Evolutionary conservation across 2,329 filamentous ascomycete genomes (phyloP), one percentile per base, ranked within the genome.

Genomic region (Paradendryphiella salina): DNA sequence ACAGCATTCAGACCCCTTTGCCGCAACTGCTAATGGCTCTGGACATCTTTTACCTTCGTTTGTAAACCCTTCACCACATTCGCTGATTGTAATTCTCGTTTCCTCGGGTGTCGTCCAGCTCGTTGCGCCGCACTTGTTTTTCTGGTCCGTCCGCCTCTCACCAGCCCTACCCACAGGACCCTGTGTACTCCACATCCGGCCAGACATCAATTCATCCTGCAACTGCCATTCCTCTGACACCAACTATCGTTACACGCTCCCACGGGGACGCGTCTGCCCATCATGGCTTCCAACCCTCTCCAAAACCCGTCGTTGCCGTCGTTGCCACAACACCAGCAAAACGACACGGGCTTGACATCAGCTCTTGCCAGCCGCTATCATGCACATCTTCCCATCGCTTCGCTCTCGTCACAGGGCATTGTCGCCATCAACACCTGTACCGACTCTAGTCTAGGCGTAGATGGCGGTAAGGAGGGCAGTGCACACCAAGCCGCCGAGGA

Each of bases 361-460:
- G 89, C 93, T 73, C 82, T 94, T 56, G 90, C 89, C 63, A 90
- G 84, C 73, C 90, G 93, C 46, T 99, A 96, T 74, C 94, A 99
- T 77, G 88, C 95, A 45, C 88, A 89, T 46, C 79, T 94, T 52
- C 91, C 94, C 8, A 96, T 92, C 0, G 90, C 94, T 45, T 85
- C 85, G 40, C 84, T 99, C 14, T 96, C 92, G 0, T 96, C 91
- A 0, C 92, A 97, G 71, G 94, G 88, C 40, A 82, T 97, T 63
- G 87, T 99, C 68, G 88, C 89, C 44, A 80, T 99, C 59, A 99
- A 99, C 78, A 99, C 92, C 15, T 97, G 96, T 73, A 93, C 90
- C 9, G 89, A 90, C 9, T 93, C 93, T 0, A 82, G 87, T 46
- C 92, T 91, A 69, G 93, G 92, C 17, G 85, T 88, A 3, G 90